Evolutionary conservation across 1,139 yeast genomes (phyloP), one percentile per base, ranked within the genome.

Genomic region (Saccharomyces hybrid): DNA sequence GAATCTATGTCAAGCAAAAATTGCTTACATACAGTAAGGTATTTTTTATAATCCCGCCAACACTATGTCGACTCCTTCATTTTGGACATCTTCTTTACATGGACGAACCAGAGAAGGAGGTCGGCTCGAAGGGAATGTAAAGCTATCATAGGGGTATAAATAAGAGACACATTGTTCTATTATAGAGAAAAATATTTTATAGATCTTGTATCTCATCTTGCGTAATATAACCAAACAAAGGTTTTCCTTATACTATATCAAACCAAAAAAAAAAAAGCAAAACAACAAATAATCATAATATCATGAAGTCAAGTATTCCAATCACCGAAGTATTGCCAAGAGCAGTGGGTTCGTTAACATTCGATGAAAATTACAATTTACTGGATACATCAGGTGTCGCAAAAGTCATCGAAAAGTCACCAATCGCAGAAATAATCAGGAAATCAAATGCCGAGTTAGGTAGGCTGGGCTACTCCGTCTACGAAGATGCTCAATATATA

Each of bases 321-420:
- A 38, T 38, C 11, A 20, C 44, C 20, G 53, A 57, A 49, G 48
- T 56, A 16, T 32, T 57, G 49, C 67, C 67, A 14, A 59, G 60
- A 28, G 64, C 68, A 5, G 54, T 63, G 25, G 72, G 72, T 3
- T 61, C 66, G 28, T 50, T 68, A 44, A 60, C 67, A 1, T 68
- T 67, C 52, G 72, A 69, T 52, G 63, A 62, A 42, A 64, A 67
- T 50, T 60, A 62, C 47, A 66, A 68, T 49, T 53, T 69, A 29
- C 58, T 69, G 20, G 65, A 66, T 46, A 62, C 62, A 6, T 60
- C 67, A 6, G 72, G 71, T 5, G 55, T 68, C 11, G 71, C 70
- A 9, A 61, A 65, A 46, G 61, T 59, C 38, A 59, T 57, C 23
- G 50, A 53, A 50, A 54, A 56, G 53, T 56, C 58, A 11, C 55